A percentile compares a stretch with the other conserved stretches of the same genome.
Conservation (phyloP, 2,329 filamentous ascomycete genomes). For the Aspergillus sp. region DNA sequence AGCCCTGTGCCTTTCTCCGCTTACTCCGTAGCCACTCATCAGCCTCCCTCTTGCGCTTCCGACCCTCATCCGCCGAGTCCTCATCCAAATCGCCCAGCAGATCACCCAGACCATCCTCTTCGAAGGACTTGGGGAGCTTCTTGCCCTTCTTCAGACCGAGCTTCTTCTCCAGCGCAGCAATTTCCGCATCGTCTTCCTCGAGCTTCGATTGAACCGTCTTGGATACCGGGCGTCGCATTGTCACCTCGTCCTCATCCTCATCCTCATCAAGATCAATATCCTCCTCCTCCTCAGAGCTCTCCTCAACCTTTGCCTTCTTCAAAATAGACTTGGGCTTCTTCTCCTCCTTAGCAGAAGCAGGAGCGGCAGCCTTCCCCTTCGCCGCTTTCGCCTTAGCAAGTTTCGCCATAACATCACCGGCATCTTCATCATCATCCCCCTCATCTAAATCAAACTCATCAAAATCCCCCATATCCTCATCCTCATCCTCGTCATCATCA, state of each 20-base stretch:
- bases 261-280: slow-evolving; percentile 27
- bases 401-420: too few species aligned
- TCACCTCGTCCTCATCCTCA: slow-evolving; percentile 25
- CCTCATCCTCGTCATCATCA: slow-evolving; percentile 22
- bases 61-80: slow-evolving; percentile 51
- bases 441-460: slow-evolving; percentile 26
- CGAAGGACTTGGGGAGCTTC: slow-evolving; percentile 69
- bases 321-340: slow-evolving; percentile 37
- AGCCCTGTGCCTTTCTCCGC: slow-evolving; percentile 53
- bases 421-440: slow-evolving; percentile 15
- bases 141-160: slow-evolving; percentile 80
- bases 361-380: slow-evolving; percentile 16
- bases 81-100: slow-evolving; percentile 70
- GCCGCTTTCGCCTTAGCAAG: slow-evolving; percentile 1
- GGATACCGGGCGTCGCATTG: slow-evolving; percentile 29
- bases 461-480: slow-evolving; percentile 32
- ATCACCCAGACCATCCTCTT: slow-evolving; percentile 80
- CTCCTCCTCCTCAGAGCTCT: slow-evolving; percentile 32
- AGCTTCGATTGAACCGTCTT: slow-evolving; percentile 62
- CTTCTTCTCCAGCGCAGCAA: slow-evolving; percentile 82
- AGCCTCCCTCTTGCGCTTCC: slow-evolving; percentile 64
- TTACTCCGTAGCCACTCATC: slow-evolving; percentile 63
- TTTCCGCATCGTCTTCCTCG: slow-evolving; percentile 82
- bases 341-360: slow-evolving; percentile 15
- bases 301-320: slow-evolving; percentile 34